Evolutionary conservation across 768 basidiomycete species (phyloP).

Genomic region (Mycena belliarum): DNA sequence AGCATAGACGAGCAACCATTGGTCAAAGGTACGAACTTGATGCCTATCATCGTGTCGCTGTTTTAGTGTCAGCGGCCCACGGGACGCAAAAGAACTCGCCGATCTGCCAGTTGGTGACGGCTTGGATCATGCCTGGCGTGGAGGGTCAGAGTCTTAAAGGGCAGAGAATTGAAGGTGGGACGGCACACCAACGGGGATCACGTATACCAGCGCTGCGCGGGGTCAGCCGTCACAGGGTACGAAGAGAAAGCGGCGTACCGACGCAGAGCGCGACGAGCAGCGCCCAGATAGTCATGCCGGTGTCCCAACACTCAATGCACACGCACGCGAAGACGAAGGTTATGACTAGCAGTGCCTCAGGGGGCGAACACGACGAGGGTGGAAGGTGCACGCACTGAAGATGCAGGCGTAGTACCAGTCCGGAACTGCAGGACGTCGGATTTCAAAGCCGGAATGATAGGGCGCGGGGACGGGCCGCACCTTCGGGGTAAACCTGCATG

Average conservation of each 20-base stretch:
- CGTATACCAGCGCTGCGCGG: conserved; percentile 49
- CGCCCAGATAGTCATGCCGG: conserved; percentile 70
- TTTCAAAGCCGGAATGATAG: neutral
- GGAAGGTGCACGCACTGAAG: conserved; percentile 35
- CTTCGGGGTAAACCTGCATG: conserved; percentile 56
- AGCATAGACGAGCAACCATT: neutral
- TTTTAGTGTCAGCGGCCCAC: neutral
- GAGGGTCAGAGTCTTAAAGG: neutral
- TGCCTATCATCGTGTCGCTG: neutral
- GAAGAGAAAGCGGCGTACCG: conserved; percentile 28
- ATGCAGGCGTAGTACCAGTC: conserved; percentile 64
- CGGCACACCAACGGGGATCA: conserved; percentile 66
- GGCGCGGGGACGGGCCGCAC: conserved; percentile 23
- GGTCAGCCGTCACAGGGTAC: neutral
- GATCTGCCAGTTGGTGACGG: conserved; percentile 59
- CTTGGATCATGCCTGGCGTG: conserved; percentile 62
- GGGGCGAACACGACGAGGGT: neutral
- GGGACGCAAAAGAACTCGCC: neutral
- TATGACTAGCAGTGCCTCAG: conserved; percentile 31
- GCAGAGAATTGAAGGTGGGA: neutral
- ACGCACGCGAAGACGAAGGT: conserved; percentile 65
- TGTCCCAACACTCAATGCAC: conserved; percentile 65
- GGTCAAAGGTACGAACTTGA: conserved; percentile 37
- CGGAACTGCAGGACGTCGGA: conserved; percentile 44
- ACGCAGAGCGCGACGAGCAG: conserved; percentile 53